Evolutionary conservation across 2,329 filamentous ascomycete species (phyloP).

Genomic region (Hypoxylon sp.): DNA sequence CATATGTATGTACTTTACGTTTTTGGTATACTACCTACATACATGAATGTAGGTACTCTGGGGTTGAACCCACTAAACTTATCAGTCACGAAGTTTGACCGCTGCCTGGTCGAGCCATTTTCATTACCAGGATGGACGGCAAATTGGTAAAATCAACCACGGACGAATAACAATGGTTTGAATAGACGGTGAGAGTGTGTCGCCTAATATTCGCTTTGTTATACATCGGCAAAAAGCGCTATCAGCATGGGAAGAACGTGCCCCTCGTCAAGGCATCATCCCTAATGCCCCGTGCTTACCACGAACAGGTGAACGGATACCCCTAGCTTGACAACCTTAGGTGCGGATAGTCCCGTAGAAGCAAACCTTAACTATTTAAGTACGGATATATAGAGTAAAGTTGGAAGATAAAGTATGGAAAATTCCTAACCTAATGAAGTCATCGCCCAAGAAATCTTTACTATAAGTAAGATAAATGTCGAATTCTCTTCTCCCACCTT

Average conservation of each 20-base stretch:
- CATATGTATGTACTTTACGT: background rate
- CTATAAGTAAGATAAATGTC: background rate
- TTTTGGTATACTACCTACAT: background rate
- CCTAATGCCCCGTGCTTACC: too few species aligned
- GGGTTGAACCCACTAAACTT: background rate
- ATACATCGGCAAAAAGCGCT: constrained; percentile 8
- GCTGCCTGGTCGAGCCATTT: background rate
- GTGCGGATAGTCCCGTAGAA: constrained; percentile 4
- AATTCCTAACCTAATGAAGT: background rate
- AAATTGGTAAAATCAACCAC: background rate
- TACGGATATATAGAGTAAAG: background rate
- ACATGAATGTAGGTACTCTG: too few species aligned
- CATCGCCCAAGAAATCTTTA: background rate
- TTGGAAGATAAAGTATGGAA: background rate
- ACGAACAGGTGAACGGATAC: too few species aligned
- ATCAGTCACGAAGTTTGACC: background rate
- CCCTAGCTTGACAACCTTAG: background rate
- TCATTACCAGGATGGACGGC: too few species aligned
- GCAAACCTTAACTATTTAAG: background rate
- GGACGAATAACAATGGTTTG: background rate
- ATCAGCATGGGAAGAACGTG: background rate
- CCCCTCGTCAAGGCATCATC: constrained; percentile 4
- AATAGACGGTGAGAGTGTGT: constrained; percentile 3
- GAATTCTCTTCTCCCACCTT: background rate
- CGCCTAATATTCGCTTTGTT: constrained; percentile 17